Conservation (phyloP, 2,329 filamentous ascomycete genomes). For the Xylariales sp. region DNA sequence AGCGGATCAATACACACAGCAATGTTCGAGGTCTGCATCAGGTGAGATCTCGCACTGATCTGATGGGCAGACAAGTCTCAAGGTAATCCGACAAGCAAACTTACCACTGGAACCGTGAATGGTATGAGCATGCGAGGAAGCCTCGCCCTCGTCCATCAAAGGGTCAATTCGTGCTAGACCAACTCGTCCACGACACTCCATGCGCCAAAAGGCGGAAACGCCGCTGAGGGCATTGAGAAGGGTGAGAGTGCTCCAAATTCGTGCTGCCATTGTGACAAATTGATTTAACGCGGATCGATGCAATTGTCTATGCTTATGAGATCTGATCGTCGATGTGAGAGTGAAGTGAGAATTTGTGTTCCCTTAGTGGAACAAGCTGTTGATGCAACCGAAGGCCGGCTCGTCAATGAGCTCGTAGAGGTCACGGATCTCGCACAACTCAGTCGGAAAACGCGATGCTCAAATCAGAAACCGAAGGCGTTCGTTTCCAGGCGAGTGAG, state of each 20-base stretch:
- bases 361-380: neutral
- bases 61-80: too few relatives aligned
- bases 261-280: constrained; percentile 3
- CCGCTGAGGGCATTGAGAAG: neutral
- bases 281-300: neutral
- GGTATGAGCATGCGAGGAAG: constrained; percentile 65
- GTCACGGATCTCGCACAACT: too few relatives aligned
- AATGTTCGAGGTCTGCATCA: too few relatives aligned
- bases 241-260: neutral
- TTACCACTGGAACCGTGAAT: constrained; percentile 73
- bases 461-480: too few relatives aligned
- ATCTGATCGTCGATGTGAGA: neutral
- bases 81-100: too few relatives aligned
- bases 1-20: constrained; percentile 14
- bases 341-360: neutral
- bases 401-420: too few relatives aligned
- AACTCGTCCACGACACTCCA: constrained; percentile 71
- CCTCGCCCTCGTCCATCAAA: constrained; percentile 56
- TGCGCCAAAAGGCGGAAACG: constrained; percentile 76
- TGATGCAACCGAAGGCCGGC: too few relatives aligned
- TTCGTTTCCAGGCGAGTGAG: too few relatives aligned
- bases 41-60: too few relatives aligned
- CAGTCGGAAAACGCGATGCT: too few relatives aligned
- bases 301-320: neutral
- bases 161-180: constrained; percentile 74